phyloP scores from a whole-genome alignment of 1,284 basidiomycete genomes.

The Moesziomyces parantarcticus region DNA sequence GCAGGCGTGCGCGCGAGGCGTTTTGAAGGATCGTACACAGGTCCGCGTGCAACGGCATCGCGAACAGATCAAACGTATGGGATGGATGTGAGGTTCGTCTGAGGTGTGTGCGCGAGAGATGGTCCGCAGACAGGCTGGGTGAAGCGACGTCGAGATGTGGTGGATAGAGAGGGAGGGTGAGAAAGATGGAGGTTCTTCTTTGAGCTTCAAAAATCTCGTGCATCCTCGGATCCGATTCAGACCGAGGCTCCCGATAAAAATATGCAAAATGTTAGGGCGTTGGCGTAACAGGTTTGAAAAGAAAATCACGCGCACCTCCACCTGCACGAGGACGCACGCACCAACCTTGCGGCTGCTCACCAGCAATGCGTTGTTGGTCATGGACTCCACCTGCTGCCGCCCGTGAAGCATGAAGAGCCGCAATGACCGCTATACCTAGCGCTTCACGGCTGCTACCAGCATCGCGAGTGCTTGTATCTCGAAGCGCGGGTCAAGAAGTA shows the following conservation, averaged over 20 bases:
- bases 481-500: background rate
- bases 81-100: background rate
- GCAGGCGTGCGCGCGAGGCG: slow-evolving; percentile 83
- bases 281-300: background rate
- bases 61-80: background rate
- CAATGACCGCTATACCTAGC: no score
- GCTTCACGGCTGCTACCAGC: no score
- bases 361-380: no score
- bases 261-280: background rate
- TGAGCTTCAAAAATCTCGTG: slow-evolving; percentile 26
- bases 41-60: slow-evolving; percentile 73
- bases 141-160: background rate
- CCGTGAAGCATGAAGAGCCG: no score
- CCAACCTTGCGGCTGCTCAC: no score
- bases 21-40: slow-evolving; percentile 87
- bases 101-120: background rate
- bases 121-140: background rate
- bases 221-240: slow-evolving; percentile 23
- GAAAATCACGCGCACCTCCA: slow-evolving; percentile 1
- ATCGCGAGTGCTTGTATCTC: background rate
- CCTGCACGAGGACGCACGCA: background rate
- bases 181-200: slow-evolving; percentile 13
- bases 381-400: no score
- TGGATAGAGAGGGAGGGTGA: background rate
- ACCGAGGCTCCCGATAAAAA: background rate